Evolutionary conservation across 352 stramenopile species (phyloP).

Genomic region (Globisporangium nodosum): DNA sequence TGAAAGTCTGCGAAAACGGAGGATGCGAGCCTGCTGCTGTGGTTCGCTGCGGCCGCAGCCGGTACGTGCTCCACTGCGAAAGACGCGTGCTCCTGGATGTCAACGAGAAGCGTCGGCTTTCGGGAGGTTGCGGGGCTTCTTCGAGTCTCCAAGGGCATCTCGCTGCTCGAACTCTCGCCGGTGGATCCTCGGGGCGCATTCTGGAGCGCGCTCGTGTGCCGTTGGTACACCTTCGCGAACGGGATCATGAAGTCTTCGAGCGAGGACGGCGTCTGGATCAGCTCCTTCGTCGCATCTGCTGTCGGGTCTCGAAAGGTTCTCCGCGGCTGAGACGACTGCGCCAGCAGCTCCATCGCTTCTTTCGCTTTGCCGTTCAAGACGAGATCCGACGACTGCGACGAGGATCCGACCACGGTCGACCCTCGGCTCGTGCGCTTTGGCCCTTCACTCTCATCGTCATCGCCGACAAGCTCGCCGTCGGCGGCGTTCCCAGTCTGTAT

Average conservation of each 20-base stretch:
- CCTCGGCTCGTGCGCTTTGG: conserved; percentile 5
- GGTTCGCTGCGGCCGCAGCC: neutral
- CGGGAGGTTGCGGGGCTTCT: conserved; percentile 2
- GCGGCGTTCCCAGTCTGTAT: conserved; percentile 10
- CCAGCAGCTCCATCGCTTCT: conserved; percentile 19
- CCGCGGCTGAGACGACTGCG: conserved; percentile 34
- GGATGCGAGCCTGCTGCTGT: neutral
- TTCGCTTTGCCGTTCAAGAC: conserved; percentile 12
- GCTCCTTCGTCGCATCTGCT: conserved; percentile 54
- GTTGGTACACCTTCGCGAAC: conserved; percentile 14
- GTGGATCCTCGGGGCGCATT: conserved; percentile 3
- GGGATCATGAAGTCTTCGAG: conserved; percentile 43
- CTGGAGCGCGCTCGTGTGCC: conserved; percentile 9
- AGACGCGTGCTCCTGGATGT: conserved; percentile 14
- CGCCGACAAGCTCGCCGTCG: neutral
- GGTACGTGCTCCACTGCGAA: conserved; percentile 13
- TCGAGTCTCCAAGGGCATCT: conserved; percentile 1
- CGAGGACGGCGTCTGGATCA: conserved; percentile 32
- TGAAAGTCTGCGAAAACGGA: conserved; percentile 24
- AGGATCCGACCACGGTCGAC: neutral
- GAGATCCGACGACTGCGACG: conserved; percentile 8
- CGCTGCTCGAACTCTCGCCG: conserved; percentile 7
- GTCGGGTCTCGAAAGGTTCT: conserved; percentile 52
- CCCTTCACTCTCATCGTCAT: neutral
- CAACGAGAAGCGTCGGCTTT: conserved; percentile 11